phyloP scores from a whole-genome alignment of 305 asterid species.

The Andrographis paniculata region DNA sequence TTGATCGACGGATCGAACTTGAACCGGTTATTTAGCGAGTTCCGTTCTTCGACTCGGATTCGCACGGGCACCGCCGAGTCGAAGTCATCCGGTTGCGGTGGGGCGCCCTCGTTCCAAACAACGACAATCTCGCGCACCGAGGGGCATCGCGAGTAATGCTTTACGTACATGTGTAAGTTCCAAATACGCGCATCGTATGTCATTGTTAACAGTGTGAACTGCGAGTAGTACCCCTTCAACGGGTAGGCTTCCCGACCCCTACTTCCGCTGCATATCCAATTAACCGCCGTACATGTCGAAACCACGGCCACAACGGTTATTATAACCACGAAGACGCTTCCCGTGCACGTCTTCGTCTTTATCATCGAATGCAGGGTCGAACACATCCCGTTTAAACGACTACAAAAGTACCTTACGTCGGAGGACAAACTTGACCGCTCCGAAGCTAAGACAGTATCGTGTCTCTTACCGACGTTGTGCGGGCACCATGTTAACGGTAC shows the following conservation, averaged over 20 bases:
- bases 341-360: slow-evolving; percentile 50
- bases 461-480: slow-evolving; percentile 65
- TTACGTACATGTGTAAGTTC: slow-evolving; percentile 79
- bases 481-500: slow-evolving; percentile 89
- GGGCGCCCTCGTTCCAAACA: slow-evolving; percentile 87
- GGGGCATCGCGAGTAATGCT: slow-evolving; percentile 86
- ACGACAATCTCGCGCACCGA: slow-evolving; percentile 94
- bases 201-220: slow-evolving; percentile 89
- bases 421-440: slow-evolving; percentile 52
- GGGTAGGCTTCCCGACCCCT: slow-evolving; percentile 82
- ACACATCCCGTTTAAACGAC: slow-evolving; percentile 64
- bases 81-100: slow-evolving; percentile 47
- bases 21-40: slow-evolving; percentile 89
- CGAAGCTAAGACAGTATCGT: slow-evolving; percentile 47
- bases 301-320: slow-evolving; percentile 23
- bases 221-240: slow-evolving; percentile 59
- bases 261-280: slow-evolving; percentile 60
- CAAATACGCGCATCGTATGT: slow-evolving; percentile 93
- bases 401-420: slow-evolving; percentile 44
- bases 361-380: slow-evolving; percentile 45
- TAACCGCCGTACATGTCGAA: slow-evolving; percentile 52
- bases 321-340: slow-evolving; percentile 35
- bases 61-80: slow-evolving; percentile 84
- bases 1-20: slow-evolving; percentile 53
- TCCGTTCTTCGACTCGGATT: slow-evolving; percentile 61